Conservation (phyloP, 768 basidiomycete species). For the Kwoniella mangroviensis region DNA sequence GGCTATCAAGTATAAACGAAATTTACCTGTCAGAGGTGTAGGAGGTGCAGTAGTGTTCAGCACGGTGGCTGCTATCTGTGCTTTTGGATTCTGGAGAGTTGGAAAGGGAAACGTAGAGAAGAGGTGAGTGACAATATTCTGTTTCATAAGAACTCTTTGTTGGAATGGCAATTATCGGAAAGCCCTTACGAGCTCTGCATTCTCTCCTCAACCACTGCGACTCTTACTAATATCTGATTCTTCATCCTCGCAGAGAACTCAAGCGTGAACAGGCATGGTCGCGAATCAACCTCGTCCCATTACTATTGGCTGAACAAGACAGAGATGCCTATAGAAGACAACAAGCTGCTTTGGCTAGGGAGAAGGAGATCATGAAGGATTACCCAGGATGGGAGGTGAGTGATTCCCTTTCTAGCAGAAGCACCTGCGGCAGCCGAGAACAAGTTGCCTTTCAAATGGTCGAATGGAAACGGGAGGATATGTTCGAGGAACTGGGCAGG, state of each 20-base stretch:
- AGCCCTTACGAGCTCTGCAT: too few relatives aligned
- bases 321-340: conserved; percentile 82
- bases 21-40: conserved; percentile 75
- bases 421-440: too few relatives aligned
- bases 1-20: conserved; percentile 90
- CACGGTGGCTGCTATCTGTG: conserved; percentile 82
- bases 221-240: background rate
- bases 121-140: conserved; percentile 67
- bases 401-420: conserved; percentile 23
- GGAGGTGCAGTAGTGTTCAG: conserved; percentile 80
- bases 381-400: conserved; percentile 93
- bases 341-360: conserved; percentile 75
- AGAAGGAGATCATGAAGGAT: conserved; percentile 92
- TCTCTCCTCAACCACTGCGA: too few relatives aligned
- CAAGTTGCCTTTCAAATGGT: too few relatives aligned
- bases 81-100: conserved; percentile 87
- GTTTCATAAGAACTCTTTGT: too few relatives aligned
- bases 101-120: conserved; percentile 90
- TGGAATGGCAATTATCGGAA: too few relatives aligned
- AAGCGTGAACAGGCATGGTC: conserved; percentile 93
- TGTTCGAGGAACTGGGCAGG: too few relatives aligned
- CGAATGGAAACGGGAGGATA: too few relatives aligned
- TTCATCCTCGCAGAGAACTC: conserved; percentile 71
- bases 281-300: conserved; percentile 87
- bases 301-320: conserved; percentile 91